Evolutionary conservation across 352 stramenopile genomes (phyloP).

Genomic region (Pythium aphanidermatum): DNA sequence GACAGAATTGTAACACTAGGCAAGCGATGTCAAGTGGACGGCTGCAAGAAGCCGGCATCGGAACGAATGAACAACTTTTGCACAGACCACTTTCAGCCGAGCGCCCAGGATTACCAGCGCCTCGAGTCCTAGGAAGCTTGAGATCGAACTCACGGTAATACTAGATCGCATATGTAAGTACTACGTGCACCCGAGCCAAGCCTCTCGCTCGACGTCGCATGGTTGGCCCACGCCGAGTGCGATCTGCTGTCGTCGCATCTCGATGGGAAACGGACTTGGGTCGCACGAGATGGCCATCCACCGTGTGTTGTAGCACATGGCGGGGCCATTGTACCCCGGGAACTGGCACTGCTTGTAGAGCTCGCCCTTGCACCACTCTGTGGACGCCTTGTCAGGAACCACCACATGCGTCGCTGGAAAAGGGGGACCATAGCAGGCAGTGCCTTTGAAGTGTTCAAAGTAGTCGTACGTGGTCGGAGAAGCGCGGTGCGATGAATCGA

Average conservation of each 20-base stretch:
- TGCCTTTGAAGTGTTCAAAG: conserved; percentile 1
- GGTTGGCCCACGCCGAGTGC: conserved; percentile 10
- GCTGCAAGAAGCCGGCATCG: conserved; percentile 19
- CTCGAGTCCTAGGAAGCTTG: too few relatives aligned
- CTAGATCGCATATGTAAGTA: too few relatives aligned
- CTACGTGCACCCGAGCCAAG: conserved; percentile 31
- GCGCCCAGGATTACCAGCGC: too few relatives aligned
- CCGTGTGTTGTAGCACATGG: conserved; percentile 28
- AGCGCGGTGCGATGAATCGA: background rate
- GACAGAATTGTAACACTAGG: background rate
- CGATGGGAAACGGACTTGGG: conserved; percentile 9
- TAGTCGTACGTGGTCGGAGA: background rate
- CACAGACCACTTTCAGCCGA: conserved; percentile 21
- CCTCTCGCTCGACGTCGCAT: conserved; percentile 23
- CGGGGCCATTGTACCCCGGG: background rate
- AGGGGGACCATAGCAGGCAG: conserved; percentile 20
- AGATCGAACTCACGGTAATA: too few relatives aligned
- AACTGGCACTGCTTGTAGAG: conserved; percentile 19
- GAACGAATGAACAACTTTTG: conserved; percentile 23
- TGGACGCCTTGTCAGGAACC: background rate
- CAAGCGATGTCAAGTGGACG: conserved; percentile 15
- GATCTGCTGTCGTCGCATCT: conserved; percentile 30
- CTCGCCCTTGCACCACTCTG: background rate
- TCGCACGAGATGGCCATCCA: conserved; percentile 28
- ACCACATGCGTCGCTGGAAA: too few relatives aligned